Percentiles rank a stretch among this genome's conserved stretches.
Evolutionary conservation across 2,329 filamentous ascomycete species (phyloP).

Genomic region (Orbilia blumenaviensis): DNA sequence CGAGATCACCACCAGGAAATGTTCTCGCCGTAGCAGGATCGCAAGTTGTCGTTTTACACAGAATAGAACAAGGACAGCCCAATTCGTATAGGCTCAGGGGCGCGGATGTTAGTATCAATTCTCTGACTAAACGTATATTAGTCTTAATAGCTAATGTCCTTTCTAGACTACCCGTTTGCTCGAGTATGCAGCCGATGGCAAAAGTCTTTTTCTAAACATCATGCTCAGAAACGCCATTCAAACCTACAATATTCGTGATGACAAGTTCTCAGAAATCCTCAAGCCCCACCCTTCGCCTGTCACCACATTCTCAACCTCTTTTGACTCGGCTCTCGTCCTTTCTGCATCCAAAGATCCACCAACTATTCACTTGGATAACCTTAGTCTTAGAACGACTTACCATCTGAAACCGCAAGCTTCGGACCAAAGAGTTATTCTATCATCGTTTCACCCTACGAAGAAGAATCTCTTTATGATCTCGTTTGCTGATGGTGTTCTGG

Average conservation of each 20-base stretch:
- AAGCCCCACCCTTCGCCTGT: slow-evolving; percentile 57
- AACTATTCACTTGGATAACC: slow-evolving; percentile 57
- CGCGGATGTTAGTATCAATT: slow-evolving; percentile 53
- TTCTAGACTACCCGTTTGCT: slow-evolving; percentile 54
- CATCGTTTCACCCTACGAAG: slow-evolving; percentile 57
- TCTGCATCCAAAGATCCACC: slow-evolving; percentile 57
- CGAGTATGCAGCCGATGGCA: slow-evolving; percentile 57
- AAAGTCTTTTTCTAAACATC: slow-evolving; percentile 57
- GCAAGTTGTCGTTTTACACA: slow-evolving; percentile 57
- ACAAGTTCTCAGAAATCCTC: slow-evolving; percentile 55
- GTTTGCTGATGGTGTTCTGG: slow-evolving; percentile 57
- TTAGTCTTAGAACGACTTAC: slow-evolving; percentile 56
- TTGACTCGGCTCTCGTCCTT: slow-evolving; percentile 57
- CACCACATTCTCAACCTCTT: slow-evolving; percentile 56
- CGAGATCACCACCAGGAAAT: slow-evolving; percentile 36
- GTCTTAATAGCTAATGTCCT: slow-evolving; percentile 6
- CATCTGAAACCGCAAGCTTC: slow-evolving; percentile 56
- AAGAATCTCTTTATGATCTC: slow-evolving; percentile 56
- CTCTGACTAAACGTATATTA: background rate
- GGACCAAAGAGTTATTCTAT: slow-evolving; percentile 54
- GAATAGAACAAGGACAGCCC: slow-evolving; percentile 56
- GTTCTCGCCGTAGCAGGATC: slow-evolving; percentile 57
- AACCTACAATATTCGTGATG: slow-evolving; percentile 57
- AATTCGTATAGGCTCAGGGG: slow-evolving; percentile 58
- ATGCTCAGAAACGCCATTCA: slow-evolving; percentile 57